Percentiles rank a stretch among this genome's conserved stretches.
phyloP scores from a whole-genome alignment of 225 moss, liverwort and hornwort species.

The Physcomitrellopsis africana region DNA sequence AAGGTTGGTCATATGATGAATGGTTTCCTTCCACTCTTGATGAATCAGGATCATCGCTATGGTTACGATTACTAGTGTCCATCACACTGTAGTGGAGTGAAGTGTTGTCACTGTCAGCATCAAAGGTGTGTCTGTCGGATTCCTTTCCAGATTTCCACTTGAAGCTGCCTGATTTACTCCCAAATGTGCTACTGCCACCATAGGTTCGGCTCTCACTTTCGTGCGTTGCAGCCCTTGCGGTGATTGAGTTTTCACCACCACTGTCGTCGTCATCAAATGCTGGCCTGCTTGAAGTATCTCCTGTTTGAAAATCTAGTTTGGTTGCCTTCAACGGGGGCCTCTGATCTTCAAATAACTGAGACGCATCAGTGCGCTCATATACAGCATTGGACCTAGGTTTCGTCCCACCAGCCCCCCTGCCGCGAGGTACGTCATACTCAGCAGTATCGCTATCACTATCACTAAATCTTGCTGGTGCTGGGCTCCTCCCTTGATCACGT shows the following conservation, averaged over 20 bases:
- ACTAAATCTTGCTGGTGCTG: constrained; percentile 10
- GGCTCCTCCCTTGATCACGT: no score
- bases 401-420: constrained; percentile 64
- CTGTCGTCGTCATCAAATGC: constrained; percentile 25
- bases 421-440: constrained; percentile 63
- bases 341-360: constrained; percentile 35
- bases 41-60: constrained; percentile 30
- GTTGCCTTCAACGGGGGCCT: constrained; percentile 42
- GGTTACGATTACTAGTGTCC: constrained; percentile 29
- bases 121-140: constrained; percentile 52
- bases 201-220: constrained; percentile 35
- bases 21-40: constrained; percentile 38
- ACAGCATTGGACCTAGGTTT: constrained; percentile 42
- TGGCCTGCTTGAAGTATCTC: constrained; percentile 34
- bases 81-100: constrained; percentile 46
- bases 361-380: constrained; percentile 26
- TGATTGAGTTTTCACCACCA: constrained; percentile 24
- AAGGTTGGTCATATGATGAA: constrained; percentile 45
- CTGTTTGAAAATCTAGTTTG: constrained; percentile 43
- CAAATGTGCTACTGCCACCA: constrained; percentile 27
- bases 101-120: constrained; percentile 51
- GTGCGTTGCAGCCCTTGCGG: constrained; percentile 30
- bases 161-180: constrained; percentile 38
- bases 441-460: constrained; percentile 52
- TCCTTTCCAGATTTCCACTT: constrained; percentile 52